A percentile compares a stretch with the other conserved stretches of the same genome.
Evolutionary conservation across 2,329 filamentous ascomycete genomes (phyloP).

Genomic region (Gyromitra esculenta): DNA sequence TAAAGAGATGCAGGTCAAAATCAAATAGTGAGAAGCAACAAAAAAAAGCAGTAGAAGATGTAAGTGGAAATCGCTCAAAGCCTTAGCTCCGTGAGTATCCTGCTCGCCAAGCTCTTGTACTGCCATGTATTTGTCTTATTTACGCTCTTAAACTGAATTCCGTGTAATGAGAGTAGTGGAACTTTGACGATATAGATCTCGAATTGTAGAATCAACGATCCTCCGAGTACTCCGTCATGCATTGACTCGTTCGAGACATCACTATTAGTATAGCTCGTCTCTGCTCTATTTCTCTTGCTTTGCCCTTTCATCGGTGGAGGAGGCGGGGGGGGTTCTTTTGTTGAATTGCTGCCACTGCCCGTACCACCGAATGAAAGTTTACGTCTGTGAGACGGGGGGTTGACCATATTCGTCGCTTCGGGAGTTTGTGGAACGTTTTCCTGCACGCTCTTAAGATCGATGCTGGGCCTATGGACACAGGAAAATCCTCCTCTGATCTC

Average conservation of each 20-base stretch:
- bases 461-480: conserved; percentile 87
- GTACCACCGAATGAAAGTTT: conserved; percentile 56
- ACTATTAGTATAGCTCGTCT: conserved; percentile 84
- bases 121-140: conserved; percentile 84
- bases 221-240: conserved; percentile 88
- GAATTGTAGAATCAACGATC: conserved; percentile 84
- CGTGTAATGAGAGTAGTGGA: conserved; percentile 88
- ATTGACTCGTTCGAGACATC: conserved; percentile 83
- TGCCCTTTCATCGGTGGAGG: conserved; percentile 61
- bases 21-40: conserved; percentile 20
- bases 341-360: conserved; percentile 59
- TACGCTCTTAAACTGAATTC: conserved; percentile 97
- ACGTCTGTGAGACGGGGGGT: conserved; percentile 60
- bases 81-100: conserved; percentile 85
- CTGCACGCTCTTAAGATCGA: conserved; percentile 79
- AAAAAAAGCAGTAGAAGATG: conserved; percentile 51
- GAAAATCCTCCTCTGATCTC: conserved; percentile 95
- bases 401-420: conserved; percentile 57
- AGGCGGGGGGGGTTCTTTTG: conserved; percentile 62
- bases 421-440: conserved; percentile 64
- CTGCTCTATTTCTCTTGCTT: conserved; percentile 64
- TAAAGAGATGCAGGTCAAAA: conserved; percentile 42
- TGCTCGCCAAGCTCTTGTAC: conserved; percentile 98
- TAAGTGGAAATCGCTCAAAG: conserved; percentile 65
- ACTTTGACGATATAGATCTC: conserved; percentile 99